phyloP scores from a whole-genome alignment of 495 filamentous ascomycete species.

The Rusavskia elegans region DNA sequence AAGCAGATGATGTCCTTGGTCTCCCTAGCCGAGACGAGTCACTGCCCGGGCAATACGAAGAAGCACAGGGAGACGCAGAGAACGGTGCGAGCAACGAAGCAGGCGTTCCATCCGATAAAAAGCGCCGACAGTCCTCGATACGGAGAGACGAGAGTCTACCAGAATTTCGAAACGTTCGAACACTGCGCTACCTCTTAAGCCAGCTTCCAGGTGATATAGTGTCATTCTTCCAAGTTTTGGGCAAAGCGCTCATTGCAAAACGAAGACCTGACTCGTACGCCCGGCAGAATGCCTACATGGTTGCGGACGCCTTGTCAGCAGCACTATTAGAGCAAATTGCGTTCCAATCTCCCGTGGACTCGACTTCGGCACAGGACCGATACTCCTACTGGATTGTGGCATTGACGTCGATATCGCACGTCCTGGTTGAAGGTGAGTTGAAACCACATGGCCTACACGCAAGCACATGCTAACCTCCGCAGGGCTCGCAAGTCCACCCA shows the following conservation, averaged over 20 bases:
- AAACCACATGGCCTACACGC: neutral
- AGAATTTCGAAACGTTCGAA: constrained; percentile 63
- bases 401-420: constrained; percentile 56
- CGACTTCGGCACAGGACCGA: constrained; percentile 27
- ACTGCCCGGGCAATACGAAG: neutral
- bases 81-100: constrained; percentile 8
- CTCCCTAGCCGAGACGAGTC: constrained; percentile 1
- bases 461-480: neutral
- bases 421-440: constrained; percentile 54
- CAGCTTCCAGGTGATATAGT: constrained; percentile 55
- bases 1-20: constrained; percentile 24
- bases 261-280: constrained; percentile 46
- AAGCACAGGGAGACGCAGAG: neutral
- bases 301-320: constrained; percentile 66
- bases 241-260: constrained; percentile 60
- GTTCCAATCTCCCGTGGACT: constrained; percentile 27
- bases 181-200: constrained; percentile 58
- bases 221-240: constrained; percentile 64
- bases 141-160: constrained; percentile 31
- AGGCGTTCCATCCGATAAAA: constrained; percentile 13
- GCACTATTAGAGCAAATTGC: constrained; percentile 51
- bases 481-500: constrained; percentile 38
- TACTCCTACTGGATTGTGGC: constrained; percentile 72
- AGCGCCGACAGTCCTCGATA: constrained; percentile 21
- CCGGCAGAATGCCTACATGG: constrained; percentile 48